A percentile compares a stretch with the other conserved stretches of the same genome.
phyloP scores from a whole-genome alignment of 495 filamentous ascomycete genomes.

The Trichoderma gamsii region DNA sequence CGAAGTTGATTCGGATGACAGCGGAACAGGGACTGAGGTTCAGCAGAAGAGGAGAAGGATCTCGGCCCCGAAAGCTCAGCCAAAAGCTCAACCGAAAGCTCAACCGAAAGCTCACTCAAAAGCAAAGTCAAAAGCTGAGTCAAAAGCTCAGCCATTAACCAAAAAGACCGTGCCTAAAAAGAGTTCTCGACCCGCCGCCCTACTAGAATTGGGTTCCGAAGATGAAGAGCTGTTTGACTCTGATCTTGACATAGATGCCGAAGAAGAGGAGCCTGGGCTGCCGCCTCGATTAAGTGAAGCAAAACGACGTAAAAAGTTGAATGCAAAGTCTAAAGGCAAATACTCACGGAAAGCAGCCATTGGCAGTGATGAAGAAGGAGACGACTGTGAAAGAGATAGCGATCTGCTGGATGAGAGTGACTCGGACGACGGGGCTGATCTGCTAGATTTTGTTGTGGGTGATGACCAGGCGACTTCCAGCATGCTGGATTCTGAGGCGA shows the following conservation, averaged over 20 bases:
- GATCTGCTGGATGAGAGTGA: constrained; percentile 41
- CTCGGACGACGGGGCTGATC: constrained; percentile 40
- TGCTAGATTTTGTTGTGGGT: constrained; percentile 39
- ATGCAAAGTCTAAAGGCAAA: constrained; percentile 5
- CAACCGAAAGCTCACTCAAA: not conserved
- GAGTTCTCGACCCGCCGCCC: not conserved
- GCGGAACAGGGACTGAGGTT: not conserved
- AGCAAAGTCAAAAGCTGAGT: no score
- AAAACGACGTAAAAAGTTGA: not conserved
- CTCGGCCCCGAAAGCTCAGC: not conserved
- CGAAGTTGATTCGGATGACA: not conserved
- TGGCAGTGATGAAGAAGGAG: constrained; percentile 39
- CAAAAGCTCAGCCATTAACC: not conserved
- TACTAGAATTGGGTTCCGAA: not conserved
- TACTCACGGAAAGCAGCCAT: constrained; percentile 21
- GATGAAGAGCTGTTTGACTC: constrained; percentile 8
- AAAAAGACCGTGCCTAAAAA: not conserved
- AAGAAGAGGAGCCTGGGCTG: constrained; percentile 14
- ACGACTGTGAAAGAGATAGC: constrained; percentile 44
- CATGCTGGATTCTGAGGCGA: constrained; percentile 25
- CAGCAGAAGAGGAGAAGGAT: constrained; percentile 11
- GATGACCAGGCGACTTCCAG: constrained; percentile 39
- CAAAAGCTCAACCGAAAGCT: no score
- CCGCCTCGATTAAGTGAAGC: constrained; percentile 6
- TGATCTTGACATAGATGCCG: constrained; percentile 14